These are phyloP conservation scores for Botrytis aclada DNA, from an alignment of 2,329 filamentous ascomycete genomes.

Conservation along the genomic window DNA sequence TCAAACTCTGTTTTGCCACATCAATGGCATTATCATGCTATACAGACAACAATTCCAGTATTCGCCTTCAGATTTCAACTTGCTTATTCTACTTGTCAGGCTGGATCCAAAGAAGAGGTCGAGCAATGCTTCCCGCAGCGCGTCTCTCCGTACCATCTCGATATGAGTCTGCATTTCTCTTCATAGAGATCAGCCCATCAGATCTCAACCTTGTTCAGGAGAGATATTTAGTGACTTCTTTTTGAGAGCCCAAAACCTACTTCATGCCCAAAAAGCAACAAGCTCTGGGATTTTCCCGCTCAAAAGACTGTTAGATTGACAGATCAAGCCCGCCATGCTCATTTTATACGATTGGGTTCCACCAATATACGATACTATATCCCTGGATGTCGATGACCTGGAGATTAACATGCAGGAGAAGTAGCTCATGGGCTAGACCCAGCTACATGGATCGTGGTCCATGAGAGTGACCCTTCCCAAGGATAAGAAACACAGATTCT, in stretches of 20 bases:
- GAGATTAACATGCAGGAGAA: background rate
- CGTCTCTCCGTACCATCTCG: background rate
- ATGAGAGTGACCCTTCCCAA: background rate
- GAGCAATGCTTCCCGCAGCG: background rate
- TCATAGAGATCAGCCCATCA: background rate
- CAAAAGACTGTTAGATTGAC: background rate
- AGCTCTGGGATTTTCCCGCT: background rate
- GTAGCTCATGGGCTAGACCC: background rate
- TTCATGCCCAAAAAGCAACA: background rate
- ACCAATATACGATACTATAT: background rate
- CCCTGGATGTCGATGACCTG: background rate
- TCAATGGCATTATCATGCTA: background rate
- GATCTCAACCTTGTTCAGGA: background rate
- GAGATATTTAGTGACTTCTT: background rate
- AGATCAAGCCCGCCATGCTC: background rate
- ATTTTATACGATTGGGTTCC: background rate
- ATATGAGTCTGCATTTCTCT: background rate
- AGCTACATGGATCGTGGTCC: background rate
- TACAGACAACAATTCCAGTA: background rate
- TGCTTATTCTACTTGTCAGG: background rate
- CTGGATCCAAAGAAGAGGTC: background rate
- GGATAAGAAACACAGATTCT: background rate
- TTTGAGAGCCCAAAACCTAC: background rate
- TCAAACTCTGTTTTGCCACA: background rate
- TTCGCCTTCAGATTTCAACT: background rate